Evolutionary conservation across 2,329 filamentous ascomycete genomes (phyloP).

Genomic region (Elsinoe ampelina): DNA sequence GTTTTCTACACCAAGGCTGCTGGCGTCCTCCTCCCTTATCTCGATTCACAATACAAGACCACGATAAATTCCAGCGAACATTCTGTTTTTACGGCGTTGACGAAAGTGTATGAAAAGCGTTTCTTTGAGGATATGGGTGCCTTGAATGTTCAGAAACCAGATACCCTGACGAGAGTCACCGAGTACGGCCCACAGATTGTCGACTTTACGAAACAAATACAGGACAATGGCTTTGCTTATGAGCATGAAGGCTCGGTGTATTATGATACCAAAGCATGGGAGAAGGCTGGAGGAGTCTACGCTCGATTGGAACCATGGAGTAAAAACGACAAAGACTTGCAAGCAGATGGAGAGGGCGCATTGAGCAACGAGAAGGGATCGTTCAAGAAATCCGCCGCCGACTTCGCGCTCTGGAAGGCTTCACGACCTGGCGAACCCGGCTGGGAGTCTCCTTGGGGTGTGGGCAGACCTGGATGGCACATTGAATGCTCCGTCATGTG

Average conservation of each 20-base stretch:
- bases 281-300: slow-evolving; percentile 75
- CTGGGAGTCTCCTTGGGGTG: slow-evolving; percentile 82
- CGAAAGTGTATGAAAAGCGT: slow-evolving; percentile 73
- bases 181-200: slow-evolving; percentile 86
- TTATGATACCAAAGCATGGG: slow-evolving; percentile 83
- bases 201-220: slow-evolving; percentile 70
- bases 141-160: slow-evolving; percentile 74
- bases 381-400: slow-evolving; percentile 65
- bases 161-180: slow-evolving; percentile 79
- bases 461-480: slow-evolving; percentile 86
- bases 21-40: slow-evolving; percentile 69
- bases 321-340: slow-evolving; percentile 69
- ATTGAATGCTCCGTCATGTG: slow-evolving; percentile 98
- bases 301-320: slow-evolving; percentile 78
- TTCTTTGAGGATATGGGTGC: slow-evolving; percentile 83
- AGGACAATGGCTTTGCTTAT: slow-evolving; percentile 81
- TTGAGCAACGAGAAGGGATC: slow-evolving; percentile 47
- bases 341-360: slow-evolving; percentile 84
- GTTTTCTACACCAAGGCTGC: slow-evolving; percentile 50
- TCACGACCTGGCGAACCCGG: slow-evolving; percentile 85
- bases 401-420: slow-evolving; percentile 91
- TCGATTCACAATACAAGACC: slow-evolving; percentile 56
- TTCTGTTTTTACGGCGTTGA: slow-evolving; percentile 78
- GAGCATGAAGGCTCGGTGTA: slow-evolving; percentile 65
- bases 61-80: slow-evolving; percentile 52